Conservation (phyloP, 331 rosid genomes). For the Quercus lobata region DNA sequence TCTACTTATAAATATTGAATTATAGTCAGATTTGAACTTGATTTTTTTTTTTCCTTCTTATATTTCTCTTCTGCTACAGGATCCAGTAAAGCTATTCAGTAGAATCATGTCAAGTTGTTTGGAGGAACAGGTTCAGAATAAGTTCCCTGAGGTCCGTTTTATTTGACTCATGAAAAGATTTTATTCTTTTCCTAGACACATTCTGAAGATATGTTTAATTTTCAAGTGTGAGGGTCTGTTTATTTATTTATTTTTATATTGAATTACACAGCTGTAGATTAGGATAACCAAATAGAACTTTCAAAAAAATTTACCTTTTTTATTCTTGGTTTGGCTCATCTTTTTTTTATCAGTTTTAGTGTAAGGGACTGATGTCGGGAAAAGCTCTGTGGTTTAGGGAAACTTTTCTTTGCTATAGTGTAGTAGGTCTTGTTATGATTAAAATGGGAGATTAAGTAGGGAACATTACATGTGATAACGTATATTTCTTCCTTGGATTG, state of each 20-base stretch:
- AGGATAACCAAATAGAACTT: not conserved
- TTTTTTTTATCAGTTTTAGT: not conserved
- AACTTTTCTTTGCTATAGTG: not conserved
- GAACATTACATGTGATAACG: not conserved
- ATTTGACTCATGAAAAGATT: not conserved
- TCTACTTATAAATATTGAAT: not conserved
- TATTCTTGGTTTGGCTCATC: not conserved
- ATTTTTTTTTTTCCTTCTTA: not conserved
- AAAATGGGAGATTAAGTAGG: not conserved
- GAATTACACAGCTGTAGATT: not conserved
- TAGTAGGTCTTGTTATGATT: no score
- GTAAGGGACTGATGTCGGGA: not conserved
- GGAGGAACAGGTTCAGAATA: conserved; percentile 45
- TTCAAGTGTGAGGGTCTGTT: not conserved
- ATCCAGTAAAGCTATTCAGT: conserved; percentile 42
- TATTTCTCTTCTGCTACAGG: conserved; percentile 39
- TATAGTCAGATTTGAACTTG: not conserved
- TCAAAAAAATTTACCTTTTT: not conserved
- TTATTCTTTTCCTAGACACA: not conserved
- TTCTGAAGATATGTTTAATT: no score
- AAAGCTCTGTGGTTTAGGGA: not conserved
- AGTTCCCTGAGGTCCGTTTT: conserved; percentile 59
- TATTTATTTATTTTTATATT: not conserved
- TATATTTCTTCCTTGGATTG: not conserved
- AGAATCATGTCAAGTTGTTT: conserved; percentile 49